These are phyloP conservation scores for Lactarius evosmus DNA, from an alignment of 768 basidiomycete species.

Conservation along the genomic window DNA sequence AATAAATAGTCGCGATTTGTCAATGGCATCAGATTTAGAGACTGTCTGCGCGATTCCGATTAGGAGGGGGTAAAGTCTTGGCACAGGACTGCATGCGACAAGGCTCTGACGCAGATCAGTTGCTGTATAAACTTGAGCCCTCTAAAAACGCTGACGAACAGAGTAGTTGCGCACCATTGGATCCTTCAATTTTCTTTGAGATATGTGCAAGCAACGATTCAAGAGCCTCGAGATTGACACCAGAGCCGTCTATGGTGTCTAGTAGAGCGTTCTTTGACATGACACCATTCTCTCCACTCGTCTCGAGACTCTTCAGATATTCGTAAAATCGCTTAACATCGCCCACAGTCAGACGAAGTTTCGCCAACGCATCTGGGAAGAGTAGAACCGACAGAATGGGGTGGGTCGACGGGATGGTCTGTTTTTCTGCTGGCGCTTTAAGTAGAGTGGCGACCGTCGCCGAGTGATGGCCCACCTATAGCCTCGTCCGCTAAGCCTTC, in stretches of 20 bases:
- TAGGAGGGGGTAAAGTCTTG: conserved; percentile 43
- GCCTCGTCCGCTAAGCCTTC: conserved; percentile 16
- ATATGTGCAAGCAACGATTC: conserved; percentile 45
- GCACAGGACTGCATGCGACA: conserved; percentile 56
- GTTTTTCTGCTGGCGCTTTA: not conserved
- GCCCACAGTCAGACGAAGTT: conserved; percentile 46
- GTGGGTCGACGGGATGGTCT: conserved; percentile 4
- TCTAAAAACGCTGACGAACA: not conserved
- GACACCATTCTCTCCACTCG: conserved; percentile 58
- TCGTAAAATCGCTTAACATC: conserved; percentile 60
- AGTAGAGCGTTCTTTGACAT: conserved; percentile 61
- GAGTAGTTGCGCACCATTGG: conserved; percentile 30
- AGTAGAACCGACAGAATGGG: conserved; percentile 54
- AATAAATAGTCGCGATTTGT: conserved; percentile 68
- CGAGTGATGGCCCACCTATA: conserved; percentile 4
- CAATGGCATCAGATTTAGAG: conserved; percentile 47
- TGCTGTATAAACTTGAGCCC: conserved; percentile 38
- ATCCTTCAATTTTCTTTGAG: conserved; percentile 32
- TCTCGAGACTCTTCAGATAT: conserved; percentile 49
- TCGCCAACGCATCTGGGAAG: conserved; percentile 59
- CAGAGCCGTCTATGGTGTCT: conserved; percentile 62
- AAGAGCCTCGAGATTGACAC: conserved; percentile 55
- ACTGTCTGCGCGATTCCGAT: conserved; percentile 47
- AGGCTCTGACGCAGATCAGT: conserved; percentile 51
- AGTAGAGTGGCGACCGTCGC: not conserved